Base-by-base conservation (phyloP, 768 basidiomycete genomes). In the Calocybe indica region DNA sequence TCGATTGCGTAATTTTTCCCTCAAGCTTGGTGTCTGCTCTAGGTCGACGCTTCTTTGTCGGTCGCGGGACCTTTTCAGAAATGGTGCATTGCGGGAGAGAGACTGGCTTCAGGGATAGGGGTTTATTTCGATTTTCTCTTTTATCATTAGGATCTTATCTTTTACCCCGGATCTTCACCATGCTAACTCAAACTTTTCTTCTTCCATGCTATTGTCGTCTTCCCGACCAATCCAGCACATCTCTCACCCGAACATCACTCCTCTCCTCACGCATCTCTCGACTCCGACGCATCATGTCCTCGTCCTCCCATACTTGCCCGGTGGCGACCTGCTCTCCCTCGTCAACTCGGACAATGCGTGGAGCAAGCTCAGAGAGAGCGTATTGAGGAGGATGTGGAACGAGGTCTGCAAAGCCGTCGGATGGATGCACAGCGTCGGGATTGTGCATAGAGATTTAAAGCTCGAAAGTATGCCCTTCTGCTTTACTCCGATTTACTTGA, bases 391-490 rank as follows among this genome's bases (percentile, higher is more conserved):
- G 28, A 82, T 93, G 40, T 91, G 84, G 74, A 71, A 72, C 32
- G 92, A 93, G 63, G 71, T 95, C 3, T 80, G 77, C 49, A 75
- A 76, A 33, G 91, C 84, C 5, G 85, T 93, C 0, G 82, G 79
- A 5, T 95, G 90, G 88, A 83, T 95, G 79, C 92, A 95, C 58
- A 72, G 78, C 35, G 85, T 88, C 10, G 83, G 83, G 1, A 73
- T 93, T 36, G 91, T 95, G 1, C 92, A 95, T 63, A 76, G 92
- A 3, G 92, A 94, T 65, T 82, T 95, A 67, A 95, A 95, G 67
- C 80, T 85, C n/a, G 83, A 85, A 63, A 84, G 82, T 83, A 49
- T 68, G 5, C 6, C n/a, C 46, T 30, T 43, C 46, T 40, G 29
- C 34, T 12, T 48, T 9, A 29, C 28, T 35, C 14, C 33, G 13